Evolutionary conservation across 2,329 filamentous ascomycete species (phyloP).

Genomic region (Byssochlamys sp.): DNA sequence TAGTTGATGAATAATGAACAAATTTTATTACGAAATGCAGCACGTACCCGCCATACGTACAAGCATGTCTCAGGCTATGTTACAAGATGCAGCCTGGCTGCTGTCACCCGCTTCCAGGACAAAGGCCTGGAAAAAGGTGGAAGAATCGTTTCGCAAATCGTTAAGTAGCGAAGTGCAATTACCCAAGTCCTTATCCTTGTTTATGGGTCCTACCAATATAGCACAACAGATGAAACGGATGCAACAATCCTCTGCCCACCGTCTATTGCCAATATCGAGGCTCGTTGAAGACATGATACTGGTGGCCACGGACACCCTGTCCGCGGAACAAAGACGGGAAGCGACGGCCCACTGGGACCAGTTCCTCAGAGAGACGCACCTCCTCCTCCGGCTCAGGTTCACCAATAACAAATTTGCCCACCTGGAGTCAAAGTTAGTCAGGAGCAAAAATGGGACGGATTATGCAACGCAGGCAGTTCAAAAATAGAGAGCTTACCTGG

Average conservation of each 20-base stretch:
- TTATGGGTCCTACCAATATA: neutral
- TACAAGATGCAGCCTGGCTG: neutral
- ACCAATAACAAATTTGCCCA: slow-evolving; percentile 87
- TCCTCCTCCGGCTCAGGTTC: slow-evolving; percentile 54
- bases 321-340: slow-evolving; percentile 82
- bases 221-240: neutral
- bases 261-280: slow-evolving; percentile 56
- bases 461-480: neutral
- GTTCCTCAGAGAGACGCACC: slow-evolving; percentile 58
- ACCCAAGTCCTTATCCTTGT: neutral
- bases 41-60: neutral
- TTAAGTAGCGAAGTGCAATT: neutral
- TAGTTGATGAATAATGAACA: neutral
- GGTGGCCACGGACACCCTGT: slow-evolving; percentile 75
- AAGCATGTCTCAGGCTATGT: neutral
- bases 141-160: neutral
- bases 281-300: slow-evolving; percentile 91
- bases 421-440: slow-evolving; percentile 31
- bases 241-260: neutral
- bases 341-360: slow-evolving; percentile 65
- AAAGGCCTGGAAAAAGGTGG: neutral
- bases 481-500: slow-evolving; percentile 49
- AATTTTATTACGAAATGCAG: neutral
- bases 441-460: neutral
- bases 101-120: neutral